phyloP scores from a whole-genome alignment of 257 asterid genomes.

The Gentiana macrophylla region DNA sequence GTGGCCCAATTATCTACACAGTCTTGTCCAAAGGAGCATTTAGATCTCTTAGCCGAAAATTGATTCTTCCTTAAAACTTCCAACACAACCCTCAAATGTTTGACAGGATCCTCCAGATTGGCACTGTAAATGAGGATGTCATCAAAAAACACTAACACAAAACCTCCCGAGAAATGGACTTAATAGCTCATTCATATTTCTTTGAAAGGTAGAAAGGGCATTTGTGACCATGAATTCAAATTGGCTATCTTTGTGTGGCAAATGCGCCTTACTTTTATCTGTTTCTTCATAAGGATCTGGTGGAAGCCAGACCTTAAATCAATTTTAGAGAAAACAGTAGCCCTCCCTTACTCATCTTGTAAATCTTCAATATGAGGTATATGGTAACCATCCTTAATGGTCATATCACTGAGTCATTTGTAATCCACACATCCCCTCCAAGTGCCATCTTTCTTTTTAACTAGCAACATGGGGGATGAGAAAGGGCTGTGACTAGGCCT shows the following conservation, averaged over 20 bases:
- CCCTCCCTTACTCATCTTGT: neutral
- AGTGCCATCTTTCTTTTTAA: too few relatives aligned
- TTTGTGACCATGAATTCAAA: neutral
- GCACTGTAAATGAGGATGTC: too few relatives aligned
- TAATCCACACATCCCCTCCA: neutral
- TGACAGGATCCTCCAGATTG: too few relatives aligned
- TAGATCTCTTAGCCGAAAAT: neutral
- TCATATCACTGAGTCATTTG: neutral
- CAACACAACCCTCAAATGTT: neutral
- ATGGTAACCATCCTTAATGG: constrained; percentile 4
- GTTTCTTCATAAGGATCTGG: neutral
- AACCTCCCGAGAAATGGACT: neutral
- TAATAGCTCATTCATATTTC: neutral
- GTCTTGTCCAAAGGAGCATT: neutral
- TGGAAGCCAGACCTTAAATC: too few relatives aligned
- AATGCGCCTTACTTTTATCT: too few relatives aligned
- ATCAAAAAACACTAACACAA: too few relatives aligned
- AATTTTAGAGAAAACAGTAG: constrained; percentile 4
- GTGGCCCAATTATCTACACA: too few relatives aligned
- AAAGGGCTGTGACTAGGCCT: too few relatives aligned
- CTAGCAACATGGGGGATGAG: too few relatives aligned
- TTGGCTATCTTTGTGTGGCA: neutral
- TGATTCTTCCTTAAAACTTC: neutral
- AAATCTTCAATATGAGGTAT: constrained; percentile 13
- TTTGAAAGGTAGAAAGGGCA: neutral